Evolutionary conservation across 805 yeast genomes (phyloP).

Genomic region (Saccharomyces eubayanus): DNA sequence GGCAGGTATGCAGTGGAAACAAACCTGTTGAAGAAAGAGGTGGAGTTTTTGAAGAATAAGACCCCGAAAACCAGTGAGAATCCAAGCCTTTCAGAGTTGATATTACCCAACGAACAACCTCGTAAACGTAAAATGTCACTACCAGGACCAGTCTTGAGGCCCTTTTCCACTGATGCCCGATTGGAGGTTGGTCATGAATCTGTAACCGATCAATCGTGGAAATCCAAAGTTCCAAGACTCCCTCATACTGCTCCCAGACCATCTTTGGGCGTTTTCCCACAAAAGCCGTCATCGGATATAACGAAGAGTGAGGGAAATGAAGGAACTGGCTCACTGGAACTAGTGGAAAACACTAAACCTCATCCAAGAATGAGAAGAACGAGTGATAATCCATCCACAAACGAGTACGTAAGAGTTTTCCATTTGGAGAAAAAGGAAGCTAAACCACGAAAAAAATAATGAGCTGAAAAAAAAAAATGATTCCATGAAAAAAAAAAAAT

Average conservation of each 20-base stretch:
- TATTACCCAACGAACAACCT: neutral
- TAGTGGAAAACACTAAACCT: slow-evolving; percentile 26
- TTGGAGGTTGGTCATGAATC: neutral
- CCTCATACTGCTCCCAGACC: neutral
- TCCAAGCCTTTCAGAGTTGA: neutral
- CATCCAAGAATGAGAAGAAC: slow-evolving; percentile 28
- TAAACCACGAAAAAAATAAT: neutral
- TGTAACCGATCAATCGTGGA: neutral
- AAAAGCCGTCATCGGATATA: neutral
- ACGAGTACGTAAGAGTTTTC: slow-evolving; percentile 26
- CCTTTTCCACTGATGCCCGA: neutral
- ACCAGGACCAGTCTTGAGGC: neutral
- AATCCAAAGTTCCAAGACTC: neutral
- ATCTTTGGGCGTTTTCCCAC: neutral
- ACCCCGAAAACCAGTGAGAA: neutral
- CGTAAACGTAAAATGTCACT: neutral
- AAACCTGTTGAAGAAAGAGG: slow-evolving; percentile 18
- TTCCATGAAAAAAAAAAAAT: neutral
- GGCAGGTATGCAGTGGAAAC: slow-evolving; percentile 22
- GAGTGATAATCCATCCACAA: slow-evolving; percentile 24
- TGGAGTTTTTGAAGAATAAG: slow-evolving; percentile 18
- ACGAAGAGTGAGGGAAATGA: neutral
- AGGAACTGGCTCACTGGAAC: slow-evolving; percentile 3
- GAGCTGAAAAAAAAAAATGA: neutral
- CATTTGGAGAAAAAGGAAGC: slow-evolving; percentile 15